Evolutionary conservation across 805 yeast species (phyloP), one percentile per base, ranked within the genome.

Genomic region (Ogataea siamensis): DNA sequence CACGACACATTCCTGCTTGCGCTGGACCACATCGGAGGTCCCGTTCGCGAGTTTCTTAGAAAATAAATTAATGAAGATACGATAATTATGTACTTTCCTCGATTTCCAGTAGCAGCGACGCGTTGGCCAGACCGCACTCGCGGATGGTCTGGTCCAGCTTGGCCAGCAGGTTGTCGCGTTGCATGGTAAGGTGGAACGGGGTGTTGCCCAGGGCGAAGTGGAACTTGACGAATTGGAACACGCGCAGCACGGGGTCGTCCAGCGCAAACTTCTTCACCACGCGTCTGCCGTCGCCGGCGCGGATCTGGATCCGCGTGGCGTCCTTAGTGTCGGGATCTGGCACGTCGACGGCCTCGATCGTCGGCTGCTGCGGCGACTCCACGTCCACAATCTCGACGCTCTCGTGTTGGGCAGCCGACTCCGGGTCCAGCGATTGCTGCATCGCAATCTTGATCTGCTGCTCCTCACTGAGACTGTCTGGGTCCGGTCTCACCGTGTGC

Each of bases 1-100:
- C 97, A 89, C 53, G 96, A 89, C 59, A 88, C 96, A 0, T 89
- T 89, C 58, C 65, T 89, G 46, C 65, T 89, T 40, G 88, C 87
- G 46, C 66, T 84, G 43, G 83, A 83, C 47, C 78, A 87, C 54
- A 80, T 88, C 37, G 96, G 96, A 7, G 75, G 71, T 2, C 91
- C 89, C 5, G 79, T 89, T 15, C 73, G 74, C 50, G 52, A 61
- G 39, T 88, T 88, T 56, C 66, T 88, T 47, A 71, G 66, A 18
- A 26, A 29, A 15, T 30, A 19, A 22, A 27, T 9, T 39, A 34
- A 30, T 26, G 36, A 32, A 20, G 40, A 11, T 25, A 25, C 27
- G 26, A 16, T 36, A 41, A 19, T 48, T 57, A 28, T 17, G 11
- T 17, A 5, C 9, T 7, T 10, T 63, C 68, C 7, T 56, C 52